Conservation (phyloP, 305 asterid genomes). For the Coffea humblotiana region DNA sequence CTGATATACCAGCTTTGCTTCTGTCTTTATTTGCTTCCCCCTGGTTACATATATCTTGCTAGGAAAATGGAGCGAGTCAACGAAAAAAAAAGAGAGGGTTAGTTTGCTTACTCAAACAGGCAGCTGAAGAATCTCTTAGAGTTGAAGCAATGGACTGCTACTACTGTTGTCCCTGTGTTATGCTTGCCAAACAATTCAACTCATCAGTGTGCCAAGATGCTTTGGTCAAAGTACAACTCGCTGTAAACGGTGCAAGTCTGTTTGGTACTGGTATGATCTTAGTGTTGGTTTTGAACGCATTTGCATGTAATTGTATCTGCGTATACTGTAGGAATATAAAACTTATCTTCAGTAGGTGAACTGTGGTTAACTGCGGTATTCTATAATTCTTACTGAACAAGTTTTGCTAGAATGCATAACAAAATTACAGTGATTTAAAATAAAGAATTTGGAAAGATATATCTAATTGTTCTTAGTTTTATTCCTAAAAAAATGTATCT, state of each 20-base stretch:
- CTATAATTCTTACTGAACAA: background rate
- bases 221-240: conserved; percentile 65
- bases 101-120: conserved; percentile 50
- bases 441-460: background rate
- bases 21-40: conserved; percentile 80
- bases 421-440: background rate
- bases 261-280: conserved; percentile 74
- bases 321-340: background rate
- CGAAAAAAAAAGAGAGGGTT: conserved; percentile 53
- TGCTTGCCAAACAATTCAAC: conserved; percentile 46
- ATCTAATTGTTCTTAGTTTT: background rate
- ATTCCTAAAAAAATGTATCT: background rate
- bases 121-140: conserved; percentile 54
- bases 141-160: conserved; percentile 50
- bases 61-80: conserved; percentile 73
- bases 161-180: conserved; percentile 40
- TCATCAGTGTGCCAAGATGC: conserved; percentile 76
- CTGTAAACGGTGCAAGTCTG: conserved; percentile 78
- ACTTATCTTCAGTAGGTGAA: background rate
- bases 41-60: conserved; percentile 64
- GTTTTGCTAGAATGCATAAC: background rate
- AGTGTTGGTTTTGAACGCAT: background rate
- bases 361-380: background rate
- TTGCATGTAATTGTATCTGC: background rate
- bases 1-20: conserved; percentile 61